Evolutionary conservation across 345 rosid genomes (phyloP).

Genomic region (Populus euphratica): DNA sequence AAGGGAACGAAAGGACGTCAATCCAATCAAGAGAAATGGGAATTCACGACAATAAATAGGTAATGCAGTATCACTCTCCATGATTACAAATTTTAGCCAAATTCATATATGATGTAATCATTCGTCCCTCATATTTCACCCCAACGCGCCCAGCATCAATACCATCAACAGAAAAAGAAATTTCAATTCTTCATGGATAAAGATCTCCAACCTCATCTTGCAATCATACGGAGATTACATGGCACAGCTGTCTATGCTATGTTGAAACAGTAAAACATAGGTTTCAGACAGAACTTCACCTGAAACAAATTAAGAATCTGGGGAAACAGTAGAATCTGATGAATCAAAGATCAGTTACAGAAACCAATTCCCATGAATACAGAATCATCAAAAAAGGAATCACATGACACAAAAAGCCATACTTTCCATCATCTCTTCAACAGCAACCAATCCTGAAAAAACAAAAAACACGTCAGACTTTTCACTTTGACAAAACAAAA

Average conservation of each 20-base stretch:
- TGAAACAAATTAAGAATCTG: constrained; percentile 32
- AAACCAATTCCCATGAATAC: constrained; percentile 28
- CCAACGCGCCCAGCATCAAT: background rate
- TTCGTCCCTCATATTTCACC: background rate
- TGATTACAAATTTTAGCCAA: background rate
- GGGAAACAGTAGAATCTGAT: constrained; percentile 37
- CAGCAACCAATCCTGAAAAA: constrained; percentile 27
- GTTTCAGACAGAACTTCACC: constrained; percentile 23
- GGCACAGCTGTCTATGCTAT: background rate
- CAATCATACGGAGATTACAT: constrained; percentile 8
- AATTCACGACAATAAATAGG: background rate
- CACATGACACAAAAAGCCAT: constrained; percentile 8
- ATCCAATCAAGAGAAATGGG: constrained; percentile 10
- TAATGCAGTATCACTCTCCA: background rate
- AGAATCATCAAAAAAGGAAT: constrained; percentile 19
- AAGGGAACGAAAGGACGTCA: constrained; percentile 6
- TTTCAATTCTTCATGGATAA: background rate
- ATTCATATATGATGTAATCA: background rate
- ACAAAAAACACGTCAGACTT: constrained; percentile 5
- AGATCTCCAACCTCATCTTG: background rate
- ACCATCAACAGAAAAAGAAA: background rate
- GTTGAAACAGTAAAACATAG: background rate
- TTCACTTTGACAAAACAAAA: background rate
- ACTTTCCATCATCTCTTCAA: constrained; percentile 17
- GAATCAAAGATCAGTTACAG: constrained; percentile 38